phyloP scores from a whole-genome alignment of 306 rosid genomes.

The Dryas octopetala region DNA sequence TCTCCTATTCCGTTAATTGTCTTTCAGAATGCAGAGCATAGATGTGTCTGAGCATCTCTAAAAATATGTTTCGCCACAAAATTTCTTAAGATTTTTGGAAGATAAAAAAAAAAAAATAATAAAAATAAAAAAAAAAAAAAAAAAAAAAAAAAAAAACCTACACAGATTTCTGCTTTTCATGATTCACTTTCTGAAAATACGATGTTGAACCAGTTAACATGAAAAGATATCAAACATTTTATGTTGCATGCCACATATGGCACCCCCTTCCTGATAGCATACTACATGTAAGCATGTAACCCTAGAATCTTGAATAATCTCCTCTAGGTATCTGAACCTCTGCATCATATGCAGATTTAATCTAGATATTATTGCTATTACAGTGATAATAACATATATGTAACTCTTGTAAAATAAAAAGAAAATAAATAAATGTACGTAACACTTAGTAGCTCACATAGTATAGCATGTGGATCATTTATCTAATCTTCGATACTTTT shows the following conservation, averaged over 20 bases:
- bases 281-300: background rate
- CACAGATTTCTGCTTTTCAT: background rate
- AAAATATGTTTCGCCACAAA: background rate
- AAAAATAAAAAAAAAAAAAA: too few relatives aligned
- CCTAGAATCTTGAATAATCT: conserved; percentile 1
- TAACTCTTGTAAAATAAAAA: background rate
- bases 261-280: background rate
- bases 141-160: background rate
- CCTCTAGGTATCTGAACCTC: background rate
- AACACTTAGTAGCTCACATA: background rate
- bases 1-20: background rate
- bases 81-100: background rate
- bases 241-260: background rate
- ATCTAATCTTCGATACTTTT: background rate
- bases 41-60: background rate
- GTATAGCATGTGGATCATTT: background rate
- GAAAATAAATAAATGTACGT: background rate
- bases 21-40: background rate
- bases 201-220: background rate
- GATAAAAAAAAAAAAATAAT: too few relatives aligned
- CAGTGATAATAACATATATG: background rate
- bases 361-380: too few relatives aligned
- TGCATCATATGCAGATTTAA: background rate
- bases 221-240: background rate
- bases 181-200: background rate